phyloP scores from a whole-genome alignment of 768 basidiomycete species.

The Podaxis rugospora region DNA sequence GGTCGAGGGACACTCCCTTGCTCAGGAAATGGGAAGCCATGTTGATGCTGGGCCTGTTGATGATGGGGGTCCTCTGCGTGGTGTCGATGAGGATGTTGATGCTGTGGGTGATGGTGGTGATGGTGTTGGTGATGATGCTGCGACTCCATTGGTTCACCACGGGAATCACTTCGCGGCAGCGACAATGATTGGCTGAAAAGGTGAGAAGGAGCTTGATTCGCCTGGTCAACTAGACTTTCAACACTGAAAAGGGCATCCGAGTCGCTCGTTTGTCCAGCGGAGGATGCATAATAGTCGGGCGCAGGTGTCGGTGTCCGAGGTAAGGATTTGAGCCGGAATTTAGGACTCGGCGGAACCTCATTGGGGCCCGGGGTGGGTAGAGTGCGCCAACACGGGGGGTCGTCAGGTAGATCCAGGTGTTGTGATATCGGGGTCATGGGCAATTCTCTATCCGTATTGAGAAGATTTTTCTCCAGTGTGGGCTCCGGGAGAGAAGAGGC shows the following conservation, averaged over 20 bases:
- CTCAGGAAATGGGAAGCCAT: slow-evolving; percentile 19
- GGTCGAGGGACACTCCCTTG: slow-evolving; percentile 26
- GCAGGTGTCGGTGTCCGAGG: slow-evolving; percentile 39
- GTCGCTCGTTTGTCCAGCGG: slow-evolving; percentile 11
- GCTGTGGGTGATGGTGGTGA: slow-evolving; percentile 2
- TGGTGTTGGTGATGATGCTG: slow-evolving; percentile 4
- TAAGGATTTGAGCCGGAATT: slow-evolving; percentile 42
- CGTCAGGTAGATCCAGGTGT: slow-evolving; percentile 23
- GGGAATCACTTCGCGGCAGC: background rate
- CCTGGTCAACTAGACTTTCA: background rate
- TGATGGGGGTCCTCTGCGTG: slow-evolving; percentile 10
- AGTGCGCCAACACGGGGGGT: slow-evolving; percentile 40
- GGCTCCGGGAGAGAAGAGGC: slow-evolving; percentile 17
- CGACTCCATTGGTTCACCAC: background rate
- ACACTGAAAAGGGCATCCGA: background rate
- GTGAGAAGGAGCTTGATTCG: slow-evolving; percentile 4
- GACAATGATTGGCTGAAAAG: slow-evolving; percentile 15
- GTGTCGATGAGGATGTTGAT: slow-evolving; percentile 16
- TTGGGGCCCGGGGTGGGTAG: slow-evolving; percentile 58
- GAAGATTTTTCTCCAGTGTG: background rate
- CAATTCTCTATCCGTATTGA: slow-evolving; percentile 16
- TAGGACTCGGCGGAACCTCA: slow-evolving; percentile 63
- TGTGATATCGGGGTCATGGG: slow-evolving; percentile 37
- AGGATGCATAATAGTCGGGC: slow-evolving; percentile 9
- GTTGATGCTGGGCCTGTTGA: slow-evolving; percentile 19